phyloP scores from a whole-genome alignment of 257 asterid genomes.

The Lantana camara region DNA sequence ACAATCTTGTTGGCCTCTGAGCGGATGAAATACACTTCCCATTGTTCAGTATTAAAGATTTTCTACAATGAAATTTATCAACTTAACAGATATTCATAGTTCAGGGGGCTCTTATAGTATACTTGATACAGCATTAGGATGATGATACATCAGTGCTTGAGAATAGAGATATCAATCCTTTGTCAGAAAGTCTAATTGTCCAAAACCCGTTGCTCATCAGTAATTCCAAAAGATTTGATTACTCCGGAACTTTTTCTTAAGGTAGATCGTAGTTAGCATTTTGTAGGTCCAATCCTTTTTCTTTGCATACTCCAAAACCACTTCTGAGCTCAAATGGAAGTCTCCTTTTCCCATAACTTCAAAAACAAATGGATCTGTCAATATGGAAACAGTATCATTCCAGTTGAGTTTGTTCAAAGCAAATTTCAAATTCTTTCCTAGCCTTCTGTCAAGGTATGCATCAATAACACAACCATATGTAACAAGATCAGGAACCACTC shows the following conservation, averaged over 20 bases:
- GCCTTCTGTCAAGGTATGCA: constrained; percentile 73
- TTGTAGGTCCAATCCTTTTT: constrained; percentile 60
- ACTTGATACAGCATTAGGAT: constrained; percentile 1
- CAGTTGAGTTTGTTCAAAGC: constrained; percentile 49
- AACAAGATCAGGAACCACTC: constrained; percentile 82
- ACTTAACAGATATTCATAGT: constrained; percentile 7
- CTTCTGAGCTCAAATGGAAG: constrained; percentile 74
- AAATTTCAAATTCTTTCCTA: constrained; percentile 76
- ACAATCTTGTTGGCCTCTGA: too few species aligned
- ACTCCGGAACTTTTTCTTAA: constrained; percentile 63
- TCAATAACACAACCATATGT: constrained; percentile 86
- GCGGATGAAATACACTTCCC: neutral
- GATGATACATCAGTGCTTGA: too few species aligned
- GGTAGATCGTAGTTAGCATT: constrained; percentile 58
- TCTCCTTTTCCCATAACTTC: constrained; percentile 93
- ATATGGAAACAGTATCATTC: constrained; percentile 40
- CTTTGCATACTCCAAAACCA: constrained; percentile 49
- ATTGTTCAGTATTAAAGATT: neutral
- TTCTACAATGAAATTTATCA: neutral
- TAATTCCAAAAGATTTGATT: constrained; percentile 91
- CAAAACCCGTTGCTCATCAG: constrained; percentile 37
- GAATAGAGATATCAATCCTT: constrained; percentile 9
- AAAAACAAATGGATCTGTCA: constrained; percentile 71
- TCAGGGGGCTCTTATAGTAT: constrained; percentile 5
- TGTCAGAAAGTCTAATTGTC: constrained; percentile 14